phyloP scores from a whole-genome alignment of 2,329 filamentous ascomycete species.

The Aspergillus fumigatus region DNA sequence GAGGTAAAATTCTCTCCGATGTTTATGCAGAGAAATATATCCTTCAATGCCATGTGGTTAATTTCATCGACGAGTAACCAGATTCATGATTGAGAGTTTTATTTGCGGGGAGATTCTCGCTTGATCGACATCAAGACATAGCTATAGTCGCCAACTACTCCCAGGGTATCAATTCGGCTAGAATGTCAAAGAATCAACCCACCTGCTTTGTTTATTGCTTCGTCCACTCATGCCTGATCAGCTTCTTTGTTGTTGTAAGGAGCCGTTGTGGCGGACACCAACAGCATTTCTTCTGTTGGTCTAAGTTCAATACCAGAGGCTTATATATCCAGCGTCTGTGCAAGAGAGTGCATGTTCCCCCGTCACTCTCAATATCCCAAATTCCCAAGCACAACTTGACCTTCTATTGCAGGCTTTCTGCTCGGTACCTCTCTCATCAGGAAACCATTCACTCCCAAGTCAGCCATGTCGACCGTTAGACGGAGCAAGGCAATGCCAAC shows the following conservation, averaged over 20 bases:
- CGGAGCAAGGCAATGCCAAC: conserved; percentile 43
- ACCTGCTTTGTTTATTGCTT: neutral
- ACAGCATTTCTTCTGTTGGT: neutral
- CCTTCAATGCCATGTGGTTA: too few species aligned
- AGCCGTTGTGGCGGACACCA: neutral
- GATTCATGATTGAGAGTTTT: too few species aligned
- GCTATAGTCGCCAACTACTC: neutral
- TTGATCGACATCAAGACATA: neutral
- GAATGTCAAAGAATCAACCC: neutral
- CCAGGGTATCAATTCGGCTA: neutral
- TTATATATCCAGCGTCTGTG: conserved; percentile 13
- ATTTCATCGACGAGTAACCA: too few species aligned
- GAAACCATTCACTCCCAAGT: neutral
- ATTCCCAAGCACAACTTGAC: neutral
- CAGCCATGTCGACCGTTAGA: conserved; percentile 31
- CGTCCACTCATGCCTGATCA: too few species aligned
- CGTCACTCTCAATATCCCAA: conserved; percentile 2
- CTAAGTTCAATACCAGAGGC: neutral
- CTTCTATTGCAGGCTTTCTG: neutral
- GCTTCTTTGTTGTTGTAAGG: neutral
- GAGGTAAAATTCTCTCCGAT: neutral
- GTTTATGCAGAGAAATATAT: neutral
- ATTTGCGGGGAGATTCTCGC: neutral
- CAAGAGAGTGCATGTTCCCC: conserved; percentile 10
- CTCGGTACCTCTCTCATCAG: neutral